phyloP scores from a whole-genome alignment of 2,329 filamentous ascomycete genomes.

The Trichoderma breve region DNA sequence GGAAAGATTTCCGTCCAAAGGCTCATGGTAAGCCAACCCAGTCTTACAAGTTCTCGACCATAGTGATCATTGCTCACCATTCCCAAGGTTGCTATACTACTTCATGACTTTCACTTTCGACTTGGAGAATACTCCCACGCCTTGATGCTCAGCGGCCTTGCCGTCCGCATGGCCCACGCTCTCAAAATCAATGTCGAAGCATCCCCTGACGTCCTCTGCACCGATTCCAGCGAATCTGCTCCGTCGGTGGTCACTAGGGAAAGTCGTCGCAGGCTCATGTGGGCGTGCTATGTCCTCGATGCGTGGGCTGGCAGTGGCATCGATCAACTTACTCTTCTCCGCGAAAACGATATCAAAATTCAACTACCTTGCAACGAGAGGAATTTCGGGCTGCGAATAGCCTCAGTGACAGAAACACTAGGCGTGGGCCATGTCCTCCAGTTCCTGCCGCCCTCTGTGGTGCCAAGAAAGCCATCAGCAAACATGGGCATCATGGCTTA shows the following conservation, averaged over 20 bases:
- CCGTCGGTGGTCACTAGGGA: conserved; percentile 40
- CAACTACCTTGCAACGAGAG: conserved; percentile 42
- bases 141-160: conserved; percentile 41
- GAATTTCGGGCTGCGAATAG: conserved; percentile 42
- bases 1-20: conserved; percentile 40
- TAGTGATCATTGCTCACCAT: not conserved
- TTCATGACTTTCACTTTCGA: conserved; percentile 42
- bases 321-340: conserved; percentile 40
- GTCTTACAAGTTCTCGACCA: not conserved
- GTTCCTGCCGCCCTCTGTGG: conserved; percentile 39
- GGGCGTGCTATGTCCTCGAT: conserved; percentile 43
- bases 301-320: conserved; percentile 41
- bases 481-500: conserved; percentile 47
- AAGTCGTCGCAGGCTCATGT: conserved; percentile 41
- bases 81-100: conserved; percentile 37
- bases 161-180: conserved; percentile 43
- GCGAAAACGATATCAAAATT: conserved; percentile 42
- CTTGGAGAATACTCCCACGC: conserved; percentile 41
- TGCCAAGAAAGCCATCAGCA: conserved; percentile 39
- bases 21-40: conserved; percentile 35
- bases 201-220: conserved; percentile 39
- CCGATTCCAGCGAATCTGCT: conserved; percentile 30
- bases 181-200: conserved; percentile 40
- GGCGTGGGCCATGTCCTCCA: conserved; percentile 42
- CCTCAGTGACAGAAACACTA: conserved; percentile 41